Evolutionary conservation across 148 eudicot species (phyloP).

Genomic region (Silene latifolia): DNA sequence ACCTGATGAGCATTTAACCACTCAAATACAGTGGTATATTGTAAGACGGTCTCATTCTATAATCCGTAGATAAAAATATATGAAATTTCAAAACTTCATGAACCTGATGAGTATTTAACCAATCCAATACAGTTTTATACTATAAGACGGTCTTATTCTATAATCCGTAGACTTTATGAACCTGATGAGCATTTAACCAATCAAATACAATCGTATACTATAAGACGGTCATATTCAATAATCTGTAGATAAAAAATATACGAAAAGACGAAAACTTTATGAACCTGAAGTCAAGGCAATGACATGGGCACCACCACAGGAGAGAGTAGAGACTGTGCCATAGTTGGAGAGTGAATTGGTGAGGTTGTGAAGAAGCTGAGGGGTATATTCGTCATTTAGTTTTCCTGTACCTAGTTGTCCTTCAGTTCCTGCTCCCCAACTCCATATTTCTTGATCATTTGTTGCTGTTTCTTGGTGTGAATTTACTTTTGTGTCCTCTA

Average conservation of each 20-base stretch:
- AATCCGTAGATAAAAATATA: not conserved
- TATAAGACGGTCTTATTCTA: no score
- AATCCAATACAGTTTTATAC: no score
- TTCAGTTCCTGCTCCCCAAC: slow-evolving; percentile 99
- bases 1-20: no score
- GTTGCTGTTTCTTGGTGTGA: slow-evolving; percentile 21
- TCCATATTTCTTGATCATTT: slow-evolving; percentile 43
- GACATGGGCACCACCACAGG: slow-evolving; percentile 97
- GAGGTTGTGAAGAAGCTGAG: slow-evolving; percentile 39
- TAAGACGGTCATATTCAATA: no score
- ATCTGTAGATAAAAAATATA: no score
- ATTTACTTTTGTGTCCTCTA: slow-evolving; percentile 10
- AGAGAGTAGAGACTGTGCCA: slow-evolving; percentile 42
- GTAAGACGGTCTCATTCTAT: no score
- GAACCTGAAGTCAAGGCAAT: slow-evolving; percentile 62
- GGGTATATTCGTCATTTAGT: slow-evolving; percentile 59
- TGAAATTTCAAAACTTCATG: not conserved
- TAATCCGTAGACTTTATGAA: not conserved
- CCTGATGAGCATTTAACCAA: no score
- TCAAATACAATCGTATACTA: no score
- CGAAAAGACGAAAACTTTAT: not conserved
- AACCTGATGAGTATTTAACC: slow-evolving; percentile 29
- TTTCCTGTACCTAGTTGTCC: slow-evolving; percentile 70
- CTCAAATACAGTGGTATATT: no score
- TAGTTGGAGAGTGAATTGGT: slow-evolving; percentile 30